Evolutionary conservation across 2,329 filamentous ascomycete genomes (phyloP).

Genomic region (Aspergillus sp.): DNA sequence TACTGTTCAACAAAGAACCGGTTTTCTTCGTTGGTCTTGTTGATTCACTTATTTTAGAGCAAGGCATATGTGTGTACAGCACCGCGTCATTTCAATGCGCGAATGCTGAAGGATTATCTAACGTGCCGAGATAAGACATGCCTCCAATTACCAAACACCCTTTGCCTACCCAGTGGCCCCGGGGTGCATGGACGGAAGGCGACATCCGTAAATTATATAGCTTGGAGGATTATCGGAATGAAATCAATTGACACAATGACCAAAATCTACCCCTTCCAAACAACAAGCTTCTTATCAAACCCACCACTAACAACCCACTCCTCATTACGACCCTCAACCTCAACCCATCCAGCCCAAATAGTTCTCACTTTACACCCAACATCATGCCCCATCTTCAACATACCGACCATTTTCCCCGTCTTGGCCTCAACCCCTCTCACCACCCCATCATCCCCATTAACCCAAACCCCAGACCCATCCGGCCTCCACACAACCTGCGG

Average conservation of each 20-base stretch:
- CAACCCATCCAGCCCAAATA: slow-evolving; percentile 48
- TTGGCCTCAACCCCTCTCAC: slow-evolving; percentile 54
- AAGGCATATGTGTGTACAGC: slow-evolving; percentile 69
- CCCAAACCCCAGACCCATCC: slow-evolving; percentile 55
- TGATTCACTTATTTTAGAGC: background rate
- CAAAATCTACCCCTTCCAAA: slow-evolving; percentile 43
- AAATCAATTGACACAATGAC: background rate
- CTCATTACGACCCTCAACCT: slow-evolving; percentile 21
- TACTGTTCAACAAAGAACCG: background rate
- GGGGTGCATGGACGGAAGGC: slow-evolving; percentile 44
- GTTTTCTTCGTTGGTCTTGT: background rate
- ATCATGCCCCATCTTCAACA: slow-evolving; percentile 48
- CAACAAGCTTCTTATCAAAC: slow-evolving; percentile 55
- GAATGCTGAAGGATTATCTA: slow-evolving; percentile 61
- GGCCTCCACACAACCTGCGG: slow-evolving; percentile 57
- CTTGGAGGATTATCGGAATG: background rate
- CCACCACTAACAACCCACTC: slow-evolving; percentile 58
- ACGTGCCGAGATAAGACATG: slow-evolving; percentile 56
- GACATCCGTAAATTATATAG: slow-evolving; percentile 27
- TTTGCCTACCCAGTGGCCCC: slow-evolving; percentile 32
- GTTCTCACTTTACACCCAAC: slow-evolving; percentile 53
- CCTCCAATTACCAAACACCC: slow-evolving; percentile 46
- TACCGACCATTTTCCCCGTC: slow-evolving; percentile 50
- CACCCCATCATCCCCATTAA: slow-evolving; percentile 59
- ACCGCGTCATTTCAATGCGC: slow-evolving; percentile 52